Evolutionary conservation across 2,329 filamentous ascomycete species (phyloP).

Genomic region (Arachnomyces sp.): DNA sequence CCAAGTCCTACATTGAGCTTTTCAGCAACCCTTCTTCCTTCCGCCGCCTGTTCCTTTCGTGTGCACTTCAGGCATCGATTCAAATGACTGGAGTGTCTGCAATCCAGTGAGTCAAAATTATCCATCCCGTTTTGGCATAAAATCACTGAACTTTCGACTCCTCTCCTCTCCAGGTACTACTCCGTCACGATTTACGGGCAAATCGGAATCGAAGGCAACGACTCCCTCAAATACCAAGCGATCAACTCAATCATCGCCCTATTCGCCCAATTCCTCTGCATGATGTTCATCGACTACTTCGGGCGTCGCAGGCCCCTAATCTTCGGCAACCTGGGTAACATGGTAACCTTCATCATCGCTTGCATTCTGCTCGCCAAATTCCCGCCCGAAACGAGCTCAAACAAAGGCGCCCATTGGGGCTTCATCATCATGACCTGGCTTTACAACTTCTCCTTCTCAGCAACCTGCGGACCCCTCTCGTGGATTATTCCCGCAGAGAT

Average conservation of each 20-base stretch:
- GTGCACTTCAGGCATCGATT: conserved; percentile 60
- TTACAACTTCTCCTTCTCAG: conserved; percentile 71
- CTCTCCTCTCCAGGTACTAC: conserved; percentile 47
- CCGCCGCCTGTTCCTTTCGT: conserved; percentile 63
- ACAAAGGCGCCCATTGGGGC: conserved; percentile 56
- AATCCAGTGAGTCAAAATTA: conserved; percentile 48
- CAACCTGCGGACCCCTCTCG: conserved; percentile 61
- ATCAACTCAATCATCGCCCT: conserved; percentile 66
- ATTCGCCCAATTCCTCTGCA: conserved; percentile 60
- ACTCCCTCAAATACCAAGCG: conserved; percentile 67
- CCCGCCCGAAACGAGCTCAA: conserved; percentile 49
- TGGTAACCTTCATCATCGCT: conserved; percentile 64
- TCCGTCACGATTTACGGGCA: conserved; percentile 59
- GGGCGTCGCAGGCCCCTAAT: conserved; percentile 69
- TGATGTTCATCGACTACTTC: conserved; percentile 57
- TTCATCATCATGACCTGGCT: conserved; percentile 73
- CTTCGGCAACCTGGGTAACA: conserved; percentile 62
- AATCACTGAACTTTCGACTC: background rate
- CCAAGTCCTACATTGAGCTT: conserved; percentile 63
- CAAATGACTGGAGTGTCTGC: conserved; percentile 72
- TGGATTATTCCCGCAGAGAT: conserved; percentile 59
- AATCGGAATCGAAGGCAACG: conserved; percentile 58
- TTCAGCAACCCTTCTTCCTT: conserved; percentile 60
- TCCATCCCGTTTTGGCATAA: background rate
- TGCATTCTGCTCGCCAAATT: conserved; percentile 51